Evolutionary conservation across 805 yeast genomes (phyloP), one percentile per base, ranked within the genome.

Genomic region (Starmerella vaccinii): DNA sequence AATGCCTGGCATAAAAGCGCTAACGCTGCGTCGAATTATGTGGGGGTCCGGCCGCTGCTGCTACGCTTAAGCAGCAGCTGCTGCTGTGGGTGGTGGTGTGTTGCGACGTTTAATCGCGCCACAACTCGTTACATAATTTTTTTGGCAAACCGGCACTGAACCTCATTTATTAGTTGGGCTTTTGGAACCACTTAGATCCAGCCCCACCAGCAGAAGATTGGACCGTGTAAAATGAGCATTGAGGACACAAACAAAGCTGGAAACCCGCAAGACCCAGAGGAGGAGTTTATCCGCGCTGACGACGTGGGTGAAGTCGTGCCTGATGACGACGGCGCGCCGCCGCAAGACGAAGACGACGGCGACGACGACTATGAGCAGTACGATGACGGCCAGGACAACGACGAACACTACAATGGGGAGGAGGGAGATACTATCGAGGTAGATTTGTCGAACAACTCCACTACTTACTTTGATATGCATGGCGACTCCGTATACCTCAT

Each of bases 401-500:
- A 34, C n/a, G 35, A 32, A 16, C 35, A 32, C 15, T 32, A 7
- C 35, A 12, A 32, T 12, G 35, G 35, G 6, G 70, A 66, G 52
- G 78, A 75, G 47, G 73, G 71, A 43, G 77, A 79, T 46, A 70
- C 73, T 35, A 68, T 85, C 38, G 95, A 84, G 66, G 76, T 90
- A 30, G 97, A 89, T 63, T 71, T 89, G 80, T 74, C 89, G 46
- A 90, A 90, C 68, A 90, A 90, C 68, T 86, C 97, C 7, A 77
- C 82, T 70, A 72, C 86, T 0, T 92, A 86, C 66, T 92, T 92
- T 65, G 98, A 92, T 64, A 75, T 76, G 58, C 99, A 92, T 64
- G 74, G 76, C 49, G 98, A 92, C 66, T 86, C 96, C 2, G 77
- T 90, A 3, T 90, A 84, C 67, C 73, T 84, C 13, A 73, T 92